Evolutionary conservation across 148 eudicot species (phyloP).

Genomic region (Vaccinium vitisidaea): DNA sequence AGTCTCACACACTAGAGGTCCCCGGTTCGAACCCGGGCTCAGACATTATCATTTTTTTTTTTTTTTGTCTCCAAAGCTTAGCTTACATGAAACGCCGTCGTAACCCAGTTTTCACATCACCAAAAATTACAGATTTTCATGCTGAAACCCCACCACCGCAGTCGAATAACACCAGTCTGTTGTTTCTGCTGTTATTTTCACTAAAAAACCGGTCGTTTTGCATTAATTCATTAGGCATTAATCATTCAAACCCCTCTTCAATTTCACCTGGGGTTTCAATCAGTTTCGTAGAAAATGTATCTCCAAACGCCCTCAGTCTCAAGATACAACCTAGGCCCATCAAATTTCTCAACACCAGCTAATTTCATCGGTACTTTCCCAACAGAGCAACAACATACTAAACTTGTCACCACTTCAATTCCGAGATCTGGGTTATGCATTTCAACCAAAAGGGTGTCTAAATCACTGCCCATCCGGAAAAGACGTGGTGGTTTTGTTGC

Average conservation of each 20-base stretch:
- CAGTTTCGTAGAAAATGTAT: conserved; percentile 16
- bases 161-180: no score
- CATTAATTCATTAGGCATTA: background rate
- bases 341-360: conserved; percentile 7
- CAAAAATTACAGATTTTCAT: no score
- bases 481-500: conserved; percentile 26
- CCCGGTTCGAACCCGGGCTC: conserved; percentile 99
- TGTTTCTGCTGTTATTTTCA: background rate
- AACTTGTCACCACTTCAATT: conserved; percentile 12
- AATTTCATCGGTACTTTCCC: conserved; percentile 6
- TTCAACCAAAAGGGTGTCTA: conserved; percentile 30
- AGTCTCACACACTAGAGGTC: conserved; percentile 99
- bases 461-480: conserved; percentile 18
- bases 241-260: background rate
- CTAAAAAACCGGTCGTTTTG: background rate
- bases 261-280: background rate
- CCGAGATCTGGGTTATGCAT: conserved; percentile 35
- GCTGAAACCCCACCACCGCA: no score
- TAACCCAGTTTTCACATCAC: no score
- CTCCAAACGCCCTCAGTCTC: conserved; percentile 25
- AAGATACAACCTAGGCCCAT: conserved; percentile 10
- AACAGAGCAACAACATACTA: background rate
- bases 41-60: conserved; percentile 30
- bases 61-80: no score
- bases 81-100: background rate